phyloP scores from a whole-genome alignment of 2,329 filamentous ascomycete species.

The Trichoderma polysporum region DNA sequence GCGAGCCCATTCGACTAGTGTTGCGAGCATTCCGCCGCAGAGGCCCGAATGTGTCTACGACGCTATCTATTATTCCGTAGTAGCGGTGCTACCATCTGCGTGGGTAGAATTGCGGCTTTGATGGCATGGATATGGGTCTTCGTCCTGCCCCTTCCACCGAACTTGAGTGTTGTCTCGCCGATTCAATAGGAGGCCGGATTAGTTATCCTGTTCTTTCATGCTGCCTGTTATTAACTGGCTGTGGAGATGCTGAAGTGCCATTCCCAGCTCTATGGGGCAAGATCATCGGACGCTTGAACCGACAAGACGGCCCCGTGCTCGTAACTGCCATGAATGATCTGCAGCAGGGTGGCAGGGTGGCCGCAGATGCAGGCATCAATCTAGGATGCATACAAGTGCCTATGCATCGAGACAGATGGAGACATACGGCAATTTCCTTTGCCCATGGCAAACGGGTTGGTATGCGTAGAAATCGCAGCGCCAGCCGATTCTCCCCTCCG shows the following conservation, averaged over 20 bases:
- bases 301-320: constrained; percentile 13
- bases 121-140: not conserved
- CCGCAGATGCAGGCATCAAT: constrained; percentile 14
- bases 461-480: not conserved
- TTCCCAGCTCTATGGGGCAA: not conserved
- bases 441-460: not conserved
- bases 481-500: not conserved
- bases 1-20: constrained; percentile 9
- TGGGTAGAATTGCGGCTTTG: not conserved
- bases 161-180: not conserved
- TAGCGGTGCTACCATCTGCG: not conserved
- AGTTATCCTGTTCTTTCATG: not conserved
- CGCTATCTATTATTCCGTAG: not conserved
- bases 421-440: not conserved
- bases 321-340: constrained; percentile 17
- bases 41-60: not conserved
- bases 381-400: not conserved
- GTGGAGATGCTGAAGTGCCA: not conserved
- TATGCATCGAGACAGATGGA: constrained; percentile 8
- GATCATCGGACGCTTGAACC: no score
- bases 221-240: not conserved
- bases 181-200: not conserved
- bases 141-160: not conserved
- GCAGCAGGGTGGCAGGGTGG: constrained; percentile 21
- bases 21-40: constrained; percentile 5